A percentile compares a stretch with the other conserved stretches of the same genome.
Evolutionary conservation across 2,329 filamentous ascomycete species (phyloP).

Genomic region (Hypoxylon sp.): DNA sequence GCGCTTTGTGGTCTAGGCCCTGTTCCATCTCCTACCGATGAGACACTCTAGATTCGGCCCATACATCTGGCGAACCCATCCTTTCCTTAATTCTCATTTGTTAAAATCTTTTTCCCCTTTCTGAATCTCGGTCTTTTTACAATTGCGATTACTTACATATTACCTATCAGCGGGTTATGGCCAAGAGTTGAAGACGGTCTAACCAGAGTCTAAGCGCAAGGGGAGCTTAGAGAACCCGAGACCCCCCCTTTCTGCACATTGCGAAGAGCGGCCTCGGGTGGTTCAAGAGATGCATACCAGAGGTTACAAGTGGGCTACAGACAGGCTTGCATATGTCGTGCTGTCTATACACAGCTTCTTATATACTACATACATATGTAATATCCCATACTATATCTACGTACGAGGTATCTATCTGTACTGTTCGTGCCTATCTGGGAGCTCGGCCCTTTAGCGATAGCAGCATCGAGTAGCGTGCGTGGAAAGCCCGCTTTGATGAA

Average conservation of each 20-base stretch:
- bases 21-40: slow-evolving; percentile 24
- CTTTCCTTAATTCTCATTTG: slow-evolving; percentile 27
- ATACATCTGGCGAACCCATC: slow-evolving; percentile 23
- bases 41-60: slow-evolving; percentile 33
- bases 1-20: slow-evolving; percentile 31
- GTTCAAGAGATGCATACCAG: too few relatives aligned
- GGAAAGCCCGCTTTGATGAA: slow-evolving; percentile 1
- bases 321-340: slow-evolving; percentile 24
- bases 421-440: too few relatives aligned
- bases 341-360: slow-evolving; percentile 13
- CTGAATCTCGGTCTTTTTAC: slow-evolving; percentile 26
- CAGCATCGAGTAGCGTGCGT: too few relatives aligned
- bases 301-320: slow-evolving; percentile 3
- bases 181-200: slow-evolving; percentile 4
- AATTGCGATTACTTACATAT: slow-evolving; percentile 1
- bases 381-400: slow-evolving; percentile 5
- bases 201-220: slow-evolving; percentile 20
- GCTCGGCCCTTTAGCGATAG: too few relatives aligned
- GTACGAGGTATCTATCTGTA: too few relatives aligned
- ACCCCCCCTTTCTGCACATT: slow-evolving; percentile 16
- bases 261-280: too few relatives aligned
- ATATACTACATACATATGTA: neutral
- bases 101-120: slow-evolving; percentile 9
- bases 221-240: neutral
- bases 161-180: too few relatives aligned